A percentile compares a stretch with the other conserved stretches of the same genome.
Evolutionary conservation across 1,284 basidiomycete species (phyloP).

Genomic region (Leccinum griseonigrum): DNA sequence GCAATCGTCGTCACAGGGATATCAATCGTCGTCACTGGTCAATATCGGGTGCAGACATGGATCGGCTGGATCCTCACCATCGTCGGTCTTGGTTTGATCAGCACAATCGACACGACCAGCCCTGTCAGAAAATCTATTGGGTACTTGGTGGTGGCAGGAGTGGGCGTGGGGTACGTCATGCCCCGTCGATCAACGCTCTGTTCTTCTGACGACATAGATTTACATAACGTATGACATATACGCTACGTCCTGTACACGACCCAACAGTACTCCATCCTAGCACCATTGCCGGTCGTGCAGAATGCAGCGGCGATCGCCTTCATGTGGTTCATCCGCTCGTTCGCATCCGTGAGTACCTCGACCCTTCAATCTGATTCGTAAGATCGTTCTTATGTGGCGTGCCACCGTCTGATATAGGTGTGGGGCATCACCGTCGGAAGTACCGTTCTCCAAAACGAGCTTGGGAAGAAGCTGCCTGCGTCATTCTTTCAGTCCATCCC

Average conservation of each 20-base stretch:
- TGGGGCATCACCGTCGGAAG: slow-evolving; percentile 24
- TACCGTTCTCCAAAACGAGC: slow-evolving; percentile 21
- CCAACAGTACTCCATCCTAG: slow-evolving; percentile 33
- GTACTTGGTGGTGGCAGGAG: slow-evolving; percentile 11
- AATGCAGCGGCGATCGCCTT: slow-evolving; percentile 28
- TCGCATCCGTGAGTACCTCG: slow-evolving; percentile 17
- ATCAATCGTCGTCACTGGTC: slow-evolving; percentile 7
- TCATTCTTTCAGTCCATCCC: slow-evolving; percentile 1
- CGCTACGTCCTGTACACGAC: slow-evolving; percentile 12
- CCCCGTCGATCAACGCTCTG: not conserved
- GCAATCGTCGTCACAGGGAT: slow-evolving; percentile 9
- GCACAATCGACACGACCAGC: not conserved
- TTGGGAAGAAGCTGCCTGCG: slow-evolving; percentile 5
- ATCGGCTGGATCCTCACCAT: slow-evolving; percentile 10
- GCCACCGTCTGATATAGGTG: slow-evolving; percentile 5
- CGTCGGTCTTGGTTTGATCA: slow-evolving; percentile 12
- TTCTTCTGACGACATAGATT: not conserved
- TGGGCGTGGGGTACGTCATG: slow-evolving; percentile 14
- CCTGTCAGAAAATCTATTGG: not conserved
- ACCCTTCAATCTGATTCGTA: not conserved
- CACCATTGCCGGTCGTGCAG: slow-evolving; percentile 24
- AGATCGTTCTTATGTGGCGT: not conserved
- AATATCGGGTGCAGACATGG: slow-evolving; percentile 21
- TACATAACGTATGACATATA: not conserved
- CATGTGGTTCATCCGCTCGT: slow-evolving; percentile 29